phyloP scores from a whole-genome alignment of 2,329 filamentous ascomycete genomes.

The Cytospora mali region DNA sequence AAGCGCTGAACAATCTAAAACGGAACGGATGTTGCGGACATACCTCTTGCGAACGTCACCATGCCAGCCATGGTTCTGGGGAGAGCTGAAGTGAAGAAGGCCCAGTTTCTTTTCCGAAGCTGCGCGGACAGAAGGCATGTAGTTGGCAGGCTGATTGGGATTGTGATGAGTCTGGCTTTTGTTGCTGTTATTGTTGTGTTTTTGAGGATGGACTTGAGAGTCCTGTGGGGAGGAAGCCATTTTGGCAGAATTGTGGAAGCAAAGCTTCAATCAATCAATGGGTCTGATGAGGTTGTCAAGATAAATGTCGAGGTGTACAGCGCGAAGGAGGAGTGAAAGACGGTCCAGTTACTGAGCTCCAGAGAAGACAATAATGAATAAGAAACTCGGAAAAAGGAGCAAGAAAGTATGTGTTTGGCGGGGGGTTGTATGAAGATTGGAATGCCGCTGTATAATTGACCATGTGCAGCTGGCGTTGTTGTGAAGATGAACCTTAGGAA shows the following conservation, averaged over 20 bases:
- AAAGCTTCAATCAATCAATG: not conserved
- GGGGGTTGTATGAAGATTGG: not conserved
- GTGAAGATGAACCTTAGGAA: not conserved
- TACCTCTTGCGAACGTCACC: constrained; percentile 50
- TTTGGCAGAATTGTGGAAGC: constrained; percentile 3
- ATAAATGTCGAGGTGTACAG: not conserved
- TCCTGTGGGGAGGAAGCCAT: constrained; percentile 14
- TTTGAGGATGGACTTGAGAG: constrained; percentile 3
- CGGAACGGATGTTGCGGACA: constrained; percentile 13
- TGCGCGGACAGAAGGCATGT: constrained; percentile 32
- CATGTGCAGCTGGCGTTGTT: constrained; percentile 4
- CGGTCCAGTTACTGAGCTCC: not conserved
- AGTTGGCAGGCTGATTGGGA: constrained; percentile 23
- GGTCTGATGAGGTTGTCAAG: not conserved
- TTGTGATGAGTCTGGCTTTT: constrained; percentile 14
- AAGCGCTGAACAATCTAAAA: not conserved
- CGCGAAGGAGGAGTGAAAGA: not conserved
- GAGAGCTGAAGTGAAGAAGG: constrained; percentile 45
- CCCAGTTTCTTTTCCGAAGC: constrained; percentile 43
- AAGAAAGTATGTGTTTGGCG: not conserved
- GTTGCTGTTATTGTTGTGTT: constrained; percentile 1
- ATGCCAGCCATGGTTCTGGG: constrained; percentile 45
- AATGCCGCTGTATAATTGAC: not conserved
- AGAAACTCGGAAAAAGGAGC: too few relatives aligned
- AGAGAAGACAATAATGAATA: not conserved